Conservation (phyloP, 352 stramenopile genomes). For the Globisporangium radiosum region DNA sequence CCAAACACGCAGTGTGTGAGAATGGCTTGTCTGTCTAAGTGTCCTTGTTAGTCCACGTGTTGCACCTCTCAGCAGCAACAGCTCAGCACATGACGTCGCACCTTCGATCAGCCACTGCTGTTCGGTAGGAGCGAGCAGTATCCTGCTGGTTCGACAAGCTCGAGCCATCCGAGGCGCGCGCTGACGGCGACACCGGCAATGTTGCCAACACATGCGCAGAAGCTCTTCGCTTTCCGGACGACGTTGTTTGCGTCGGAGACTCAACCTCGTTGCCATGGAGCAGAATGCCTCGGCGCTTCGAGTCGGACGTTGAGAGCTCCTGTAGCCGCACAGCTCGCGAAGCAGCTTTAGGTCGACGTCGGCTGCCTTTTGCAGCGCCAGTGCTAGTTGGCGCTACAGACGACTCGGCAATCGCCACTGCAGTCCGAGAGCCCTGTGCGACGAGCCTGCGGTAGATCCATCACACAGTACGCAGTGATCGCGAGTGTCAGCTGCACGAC, state of each 20-base stretch:
- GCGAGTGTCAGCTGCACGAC: no score
- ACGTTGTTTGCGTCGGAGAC: neutral
- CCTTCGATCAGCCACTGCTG: no score
- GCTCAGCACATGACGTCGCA: no score
- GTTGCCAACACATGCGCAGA: neutral
- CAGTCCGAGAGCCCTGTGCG: neutral
- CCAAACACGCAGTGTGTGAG: neutral
- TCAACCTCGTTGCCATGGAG: neutral
- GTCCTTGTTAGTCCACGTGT: no score
- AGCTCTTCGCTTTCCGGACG: neutral
- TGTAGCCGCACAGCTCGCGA: slow-evolving; percentile 1
- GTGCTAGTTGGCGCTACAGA: neutral
- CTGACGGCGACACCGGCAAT: neutral
- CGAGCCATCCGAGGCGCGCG: neutral
- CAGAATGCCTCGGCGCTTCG: neutral
- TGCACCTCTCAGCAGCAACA: no score
- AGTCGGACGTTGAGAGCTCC: neutral
- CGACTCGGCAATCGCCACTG: neutral
- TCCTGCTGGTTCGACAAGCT: slow-evolving; percentile 29
- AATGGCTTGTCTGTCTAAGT: no score
- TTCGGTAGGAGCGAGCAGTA: neutral
- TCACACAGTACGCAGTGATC: neutral
- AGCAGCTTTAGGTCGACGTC: neutral
- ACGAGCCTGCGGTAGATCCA: neutral
- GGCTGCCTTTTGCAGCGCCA: neutral